A percentile compares a stretch with the other conserved stretches of the same genome.
phyloP scores from a whole-genome alignment of 2,329 filamentous ascomycete species.

The Penicillium sp. region DNA sequence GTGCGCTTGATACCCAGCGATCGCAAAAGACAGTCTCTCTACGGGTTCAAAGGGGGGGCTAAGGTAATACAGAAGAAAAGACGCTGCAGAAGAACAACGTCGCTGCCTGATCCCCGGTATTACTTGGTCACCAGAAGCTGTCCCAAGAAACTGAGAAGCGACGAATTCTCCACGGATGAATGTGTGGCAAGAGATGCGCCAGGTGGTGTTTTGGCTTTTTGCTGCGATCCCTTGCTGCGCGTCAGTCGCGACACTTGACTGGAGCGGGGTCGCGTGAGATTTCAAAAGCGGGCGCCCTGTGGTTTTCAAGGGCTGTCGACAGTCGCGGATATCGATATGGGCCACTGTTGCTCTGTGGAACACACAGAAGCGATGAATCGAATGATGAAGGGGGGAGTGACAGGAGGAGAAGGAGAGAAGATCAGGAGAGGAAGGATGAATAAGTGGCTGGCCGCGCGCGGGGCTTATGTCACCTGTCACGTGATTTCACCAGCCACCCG shows the following conservation, averaged over 20 bases:
- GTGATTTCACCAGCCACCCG: slow-evolving; percentile 17
- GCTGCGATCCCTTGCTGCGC: slow-evolving; percentile 37
- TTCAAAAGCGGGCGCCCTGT: slow-evolving; percentile 11
- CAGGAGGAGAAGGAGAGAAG: slow-evolving; percentile 2
- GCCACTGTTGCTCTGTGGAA: neutral
- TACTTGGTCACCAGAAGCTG: slow-evolving; percentile 40
- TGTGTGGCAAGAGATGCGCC: slow-evolving; percentile 26
- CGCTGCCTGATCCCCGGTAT: slow-evolving; percentile 41
- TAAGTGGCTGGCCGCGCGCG: slow-evolving; percentile 11
- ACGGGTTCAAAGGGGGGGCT: slow-evolving; percentile 47
- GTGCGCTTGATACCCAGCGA: slow-evolving; percentile 35
- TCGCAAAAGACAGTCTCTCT: slow-evolving; percentile 41
- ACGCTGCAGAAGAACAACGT: slow-evolving; percentile 37
- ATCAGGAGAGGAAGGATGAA: slow-evolving; percentile 18
- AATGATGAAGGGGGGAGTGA: slow-evolving; percentile 2
- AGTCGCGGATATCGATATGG: neutral
- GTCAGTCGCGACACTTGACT: slow-evolving; percentile 34
- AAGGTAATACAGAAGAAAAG: slow-evolving; percentile 50
- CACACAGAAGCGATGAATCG: slow-evolving; percentile 11
- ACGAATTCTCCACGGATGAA: slow-evolving; percentile 19
- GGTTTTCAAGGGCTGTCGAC: neutral
- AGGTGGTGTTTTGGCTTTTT: slow-evolving; percentile 22
- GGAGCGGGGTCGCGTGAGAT: slow-evolving; percentile 40
- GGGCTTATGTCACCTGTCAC: slow-evolving; percentile 19
- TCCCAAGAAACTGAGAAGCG: slow-evolving; percentile 31